phyloP scores from a whole-genome alignment of 345 rosid genomes.

The Euphorbia lathyris region DNA sequence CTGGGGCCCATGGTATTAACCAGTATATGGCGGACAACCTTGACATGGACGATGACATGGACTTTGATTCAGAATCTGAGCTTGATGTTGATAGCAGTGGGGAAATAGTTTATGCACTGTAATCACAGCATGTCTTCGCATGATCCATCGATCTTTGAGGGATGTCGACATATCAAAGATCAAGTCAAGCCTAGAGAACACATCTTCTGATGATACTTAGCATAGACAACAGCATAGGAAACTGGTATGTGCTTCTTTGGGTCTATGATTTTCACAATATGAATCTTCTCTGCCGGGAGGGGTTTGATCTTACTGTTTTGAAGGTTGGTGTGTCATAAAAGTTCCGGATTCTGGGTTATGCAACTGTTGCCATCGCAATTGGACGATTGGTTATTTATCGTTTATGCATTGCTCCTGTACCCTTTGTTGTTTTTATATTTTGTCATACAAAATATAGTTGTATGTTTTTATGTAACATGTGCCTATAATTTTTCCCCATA shows the following conservation, averaged over 20 bases:
- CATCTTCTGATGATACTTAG: conserved; percentile 3
- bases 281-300: conserved; percentile 15
- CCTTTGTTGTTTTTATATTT: conserved; percentile 10
- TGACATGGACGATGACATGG: conserved; percentile 36
- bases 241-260: conserved; percentile 10
- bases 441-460: background rate
- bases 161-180: background rate
- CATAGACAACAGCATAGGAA: conserved; percentile 13
- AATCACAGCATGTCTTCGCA: conserved; percentile 1
- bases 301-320: conserved; percentile 9
- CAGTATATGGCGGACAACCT: conserved; percentile 24
- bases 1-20: conserved; percentile 19
- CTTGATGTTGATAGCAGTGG: conserved; percentile 34
- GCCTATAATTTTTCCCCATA: background rate
- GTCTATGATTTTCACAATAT: conserved; percentile 14
- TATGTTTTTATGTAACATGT: background rate
- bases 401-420: conserved; percentile 9
- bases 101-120: conserved; percentile 29
- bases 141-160: background rate
- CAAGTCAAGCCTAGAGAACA: background rate
- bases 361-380: background rate
- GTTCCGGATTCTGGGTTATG: background rate
- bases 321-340: conserved; percentile 2
- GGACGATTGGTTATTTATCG: conserved; percentile 1
- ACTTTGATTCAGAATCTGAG: conserved; percentile 36